Evolutionary conservation across 2,329 filamentous ascomycete genomes (phyloP), one percentile per base, ranked within the genome.

Genomic region (Sporothrix brunneoviolacea): DNA sequence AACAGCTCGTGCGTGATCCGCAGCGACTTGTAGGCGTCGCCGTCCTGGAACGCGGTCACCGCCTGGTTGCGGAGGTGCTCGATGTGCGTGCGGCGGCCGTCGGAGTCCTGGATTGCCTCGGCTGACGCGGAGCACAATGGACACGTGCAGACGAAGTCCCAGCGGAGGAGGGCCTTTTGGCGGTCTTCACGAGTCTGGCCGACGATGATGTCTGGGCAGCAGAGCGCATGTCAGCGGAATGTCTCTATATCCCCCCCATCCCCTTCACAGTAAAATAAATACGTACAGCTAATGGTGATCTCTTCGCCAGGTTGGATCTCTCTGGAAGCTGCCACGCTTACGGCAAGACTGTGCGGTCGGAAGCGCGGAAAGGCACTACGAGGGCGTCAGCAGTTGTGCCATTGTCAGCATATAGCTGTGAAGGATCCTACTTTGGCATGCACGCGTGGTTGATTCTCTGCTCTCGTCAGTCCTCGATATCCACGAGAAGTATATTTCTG

Each of bases 341-440:
- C 50, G 2, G 57, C 52, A 13, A 60, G 50, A 16, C 44, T 58
- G 27, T 56, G 55, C 8, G 57, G 59, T 9, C 58, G 58, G 30
- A 66, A 65, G 7, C 63, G 58, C 12, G 63, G 62, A 35, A 62
- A 65, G 13, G 64, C 61, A 42, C 65, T 66, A 45, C 4, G 15
- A 30, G 13, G 24, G 6, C 5, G 24, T 28, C 24, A 28, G 24
- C 18, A 44, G 27, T 15, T 3, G 12, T 4, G 15, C 18, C 33
- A 36, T 38, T n/a, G n/a, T n/a, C n/a, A n/a, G n/a, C n/a, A n/a
- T n/a, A n/a, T n/a, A n/a, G n/a, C n/a, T n/a, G n/a, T n/a, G n/a
- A n/a, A n/a, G n/a, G n/a, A n/a, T n/a, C 65, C 56, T 54, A 67
- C 65, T 66, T 67, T 42, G 66, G 65, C 13, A 58, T 62, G 43